Evolutionary conservation across 2,329 filamentous ascomycete species (phyloP).

Genomic region (Ascochyta koolunga): DNA sequence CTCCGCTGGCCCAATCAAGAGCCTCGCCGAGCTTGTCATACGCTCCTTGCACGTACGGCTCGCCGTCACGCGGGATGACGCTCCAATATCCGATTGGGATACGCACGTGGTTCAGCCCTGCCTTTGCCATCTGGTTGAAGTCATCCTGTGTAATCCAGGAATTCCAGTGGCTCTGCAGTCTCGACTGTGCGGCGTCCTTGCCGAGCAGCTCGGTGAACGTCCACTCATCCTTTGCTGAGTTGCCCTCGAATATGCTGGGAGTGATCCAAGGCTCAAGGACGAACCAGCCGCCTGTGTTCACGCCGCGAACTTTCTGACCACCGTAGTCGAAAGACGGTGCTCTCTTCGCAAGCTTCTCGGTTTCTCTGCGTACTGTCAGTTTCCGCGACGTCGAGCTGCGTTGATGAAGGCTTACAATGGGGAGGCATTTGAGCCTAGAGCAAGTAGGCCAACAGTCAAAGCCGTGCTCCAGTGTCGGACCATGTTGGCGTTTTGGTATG

Average conservation of each 20-base stretch:
- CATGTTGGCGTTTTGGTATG: constrained; percentile 25
- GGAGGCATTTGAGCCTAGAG: constrained; percentile 37
- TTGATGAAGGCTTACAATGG: constrained; percentile 33
- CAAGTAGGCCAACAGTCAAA: constrained; percentile 39
- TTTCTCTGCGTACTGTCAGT: not conserved
- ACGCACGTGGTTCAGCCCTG: constrained; percentile 67
- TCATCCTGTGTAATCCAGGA: constrained; percentile 63
- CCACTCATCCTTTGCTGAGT: constrained; percentile 63
- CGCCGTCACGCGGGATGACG: constrained; percentile 56
- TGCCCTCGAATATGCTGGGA: constrained; percentile 63
- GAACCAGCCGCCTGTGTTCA: constrained; percentile 70
- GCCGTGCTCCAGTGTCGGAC: constrained; percentile 32
- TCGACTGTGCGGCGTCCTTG: constrained; percentile 53
- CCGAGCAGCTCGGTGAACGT: constrained; percentile 59
- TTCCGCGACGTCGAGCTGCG: not conserved
- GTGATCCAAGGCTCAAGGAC: constrained; percentile 70
- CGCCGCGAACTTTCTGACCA: constrained; percentile 63
- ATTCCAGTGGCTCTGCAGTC: constrained; percentile 63
- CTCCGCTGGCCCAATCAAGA: constrained; percentile 63
- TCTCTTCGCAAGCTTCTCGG: constrained; percentile 34
- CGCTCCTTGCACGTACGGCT: constrained; percentile 69
- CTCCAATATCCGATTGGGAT: constrained; percentile 74
- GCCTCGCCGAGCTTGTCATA: constrained; percentile 63
- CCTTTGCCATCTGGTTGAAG: constrained; percentile 61
- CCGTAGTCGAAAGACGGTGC: constrained; percentile 59